Conservation (phyloP, 441 rosid species). For the Erysimum cheiri region DNA sequence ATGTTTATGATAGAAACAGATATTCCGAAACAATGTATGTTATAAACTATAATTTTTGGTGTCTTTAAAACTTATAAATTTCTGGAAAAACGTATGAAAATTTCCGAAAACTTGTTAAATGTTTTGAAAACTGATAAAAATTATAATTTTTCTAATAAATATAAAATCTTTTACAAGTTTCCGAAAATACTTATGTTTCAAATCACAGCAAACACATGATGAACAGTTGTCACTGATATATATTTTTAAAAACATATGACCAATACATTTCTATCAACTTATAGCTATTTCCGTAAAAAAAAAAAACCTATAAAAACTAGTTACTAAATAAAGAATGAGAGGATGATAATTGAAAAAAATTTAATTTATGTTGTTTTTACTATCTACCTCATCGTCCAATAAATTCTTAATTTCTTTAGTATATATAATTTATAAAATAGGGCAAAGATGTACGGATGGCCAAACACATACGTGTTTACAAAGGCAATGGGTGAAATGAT, state of each 20-base stretch:
- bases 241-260: not conserved
- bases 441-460: constrained; percentile 44
- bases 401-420: not conserved
- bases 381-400: not conserved
- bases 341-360: not conserved
- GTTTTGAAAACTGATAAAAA: too few relatives aligned
- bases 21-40: too few relatives aligned
- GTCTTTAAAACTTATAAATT: too few relatives aligned
- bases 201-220: not conserved
- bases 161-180: not conserved
- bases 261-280: not conserved
- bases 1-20: too few relatives aligned
- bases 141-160: too few relatives aligned
- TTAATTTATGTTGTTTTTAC: not conserved
- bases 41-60: too few relatives aligned
- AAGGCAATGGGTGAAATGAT: constrained; percentile 49
- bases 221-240: not conserved
- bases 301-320: not conserved
- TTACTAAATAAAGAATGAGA: not conserved
- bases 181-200: not conserved
- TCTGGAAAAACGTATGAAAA: too few relatives aligned
- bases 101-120: too few relatives aligned
- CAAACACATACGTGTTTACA: constrained; percentile 43
- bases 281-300: not conserved
- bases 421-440: not conserved